Base-by-base conservation (phyloP, 805 yeast species). In the Groenewaldozyma tartarivorans region DNA sequence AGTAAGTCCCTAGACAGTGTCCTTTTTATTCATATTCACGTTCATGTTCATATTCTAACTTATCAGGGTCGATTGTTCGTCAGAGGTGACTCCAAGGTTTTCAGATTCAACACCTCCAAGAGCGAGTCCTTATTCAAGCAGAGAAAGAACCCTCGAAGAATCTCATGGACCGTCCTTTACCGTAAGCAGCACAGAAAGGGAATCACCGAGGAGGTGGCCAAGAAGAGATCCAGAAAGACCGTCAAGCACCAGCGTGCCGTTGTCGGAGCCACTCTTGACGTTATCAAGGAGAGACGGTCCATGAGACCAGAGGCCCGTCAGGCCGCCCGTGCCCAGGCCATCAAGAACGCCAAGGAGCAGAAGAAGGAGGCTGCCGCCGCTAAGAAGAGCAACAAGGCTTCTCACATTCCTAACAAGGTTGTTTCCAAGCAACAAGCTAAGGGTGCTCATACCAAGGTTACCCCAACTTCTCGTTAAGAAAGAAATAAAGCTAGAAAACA, bases 131-230 rank as follows among this genome's bases (percentile, higher is more conserved):
- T 92, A 66, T 92, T 92, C 92, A 79, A 81, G 67, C 99, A 92
- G 79, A 87, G 96, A 82, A 92, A 92, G 94, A 92, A 92, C 88
- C 99, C 99, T 76, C 88, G 99, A 81, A 84, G 96, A 81, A 80
- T 92, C 69, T 80, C 97, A 55, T 92, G 99, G 99, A 92, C 99
- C 58, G 96, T 90, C 65, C 79, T 92, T 64, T 92, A 76, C 90
- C 90, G 99, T 81, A 85, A 95, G 76, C 96, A 90, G 77, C 97
- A 92, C 94, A 87, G 86, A 83, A 92, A 92, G 78, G 99, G 99
- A 77, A 79, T 90, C 68, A 80, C 96, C 65, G 99, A 92, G 79
- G 98, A 92, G 77, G 85, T 83, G 60, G 61, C 94, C 70, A 92
- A 86, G 83, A 94, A 85, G 82, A 85, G 95, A 75, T 57, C 92